Evolutionary conservation across 768 basidiomycete genomes (phyloP).

Genomic region (Lentinula edodes): DNA sequence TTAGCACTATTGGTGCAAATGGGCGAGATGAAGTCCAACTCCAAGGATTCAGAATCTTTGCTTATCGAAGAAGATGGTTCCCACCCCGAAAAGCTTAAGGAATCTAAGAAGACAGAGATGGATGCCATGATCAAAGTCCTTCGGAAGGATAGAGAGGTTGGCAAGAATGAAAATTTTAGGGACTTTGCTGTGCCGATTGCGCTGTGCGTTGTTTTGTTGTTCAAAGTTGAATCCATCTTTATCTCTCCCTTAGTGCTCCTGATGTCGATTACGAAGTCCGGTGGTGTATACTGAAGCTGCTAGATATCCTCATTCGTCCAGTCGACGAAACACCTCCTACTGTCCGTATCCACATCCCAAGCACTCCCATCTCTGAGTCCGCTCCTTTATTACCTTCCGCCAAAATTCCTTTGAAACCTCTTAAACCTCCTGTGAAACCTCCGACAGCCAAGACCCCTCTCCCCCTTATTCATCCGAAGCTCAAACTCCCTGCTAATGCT

Average conservation of each 20-base stretch:
- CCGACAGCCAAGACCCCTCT: conserved; percentile 27
- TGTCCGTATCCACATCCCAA: conserved; percentile 74
- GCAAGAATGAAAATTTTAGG: conserved; percentile 72
- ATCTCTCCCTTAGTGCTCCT: conserved; percentile 45
- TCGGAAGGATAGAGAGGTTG: conserved; percentile 81
- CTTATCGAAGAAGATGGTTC: conserved; percentile 86
- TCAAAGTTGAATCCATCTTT: background rate
- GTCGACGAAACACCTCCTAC: conserved; percentile 82
- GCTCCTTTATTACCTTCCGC: conserved; percentile 50
- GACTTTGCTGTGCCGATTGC: conserved; percentile 79
- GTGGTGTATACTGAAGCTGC: conserved; percentile 87
- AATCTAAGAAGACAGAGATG: conserved; percentile 76
- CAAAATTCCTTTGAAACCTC: conserved; percentile 45
- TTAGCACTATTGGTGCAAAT: conserved; percentile 81
- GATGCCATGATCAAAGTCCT: conserved; percentile 84
- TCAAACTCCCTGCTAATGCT: conserved; percentile 45
- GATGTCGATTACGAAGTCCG: conserved; percentile 85
- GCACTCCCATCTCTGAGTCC: conserved; percentile 63
- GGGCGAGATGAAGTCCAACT: conserved; percentile 79
- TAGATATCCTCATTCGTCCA: conserved; percentile 81
- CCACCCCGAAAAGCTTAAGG: conserved; percentile 62
- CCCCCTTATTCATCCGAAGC: conserved; percentile 46
- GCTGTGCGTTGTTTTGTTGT: conserved; percentile 47
- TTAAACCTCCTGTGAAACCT: conserved; percentile 16
- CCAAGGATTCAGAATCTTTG: conserved; percentile 71